These are phyloP conservation scores for Boeremia lycopersici DNA, from an alignment of 2,329 filamentous ascomycete genomes.

Conservation along the genomic window DNA sequence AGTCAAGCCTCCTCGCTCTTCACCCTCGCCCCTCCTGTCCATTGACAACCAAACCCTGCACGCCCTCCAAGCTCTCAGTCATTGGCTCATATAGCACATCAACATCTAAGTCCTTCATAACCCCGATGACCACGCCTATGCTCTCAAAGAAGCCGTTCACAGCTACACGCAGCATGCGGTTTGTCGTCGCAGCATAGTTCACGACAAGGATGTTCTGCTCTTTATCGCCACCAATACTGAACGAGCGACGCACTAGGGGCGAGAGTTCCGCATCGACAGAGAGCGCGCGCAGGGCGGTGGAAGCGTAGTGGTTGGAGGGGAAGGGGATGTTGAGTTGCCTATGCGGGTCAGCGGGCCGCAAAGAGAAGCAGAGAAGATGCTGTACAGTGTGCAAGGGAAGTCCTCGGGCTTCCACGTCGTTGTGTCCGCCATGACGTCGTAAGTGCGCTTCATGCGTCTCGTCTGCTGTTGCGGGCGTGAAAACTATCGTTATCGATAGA, in stretches of 20 bases:
- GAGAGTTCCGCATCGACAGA: conserved; percentile 90
- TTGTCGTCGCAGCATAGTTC: conserved; percentile 85
- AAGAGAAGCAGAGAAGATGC: neutral
- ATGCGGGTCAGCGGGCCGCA: neutral
- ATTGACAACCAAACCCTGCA: conserved; percentile 71
- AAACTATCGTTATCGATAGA: conserved; percentile 9
- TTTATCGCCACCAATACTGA: conserved; percentile 58
- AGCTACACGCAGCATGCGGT: conserved; percentile 93
- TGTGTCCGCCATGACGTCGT: conserved; percentile 21
- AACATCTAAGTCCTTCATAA: conserved; percentile 88
- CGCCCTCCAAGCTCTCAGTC: conserved; percentile 55
- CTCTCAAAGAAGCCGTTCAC: conserved; percentile 98
- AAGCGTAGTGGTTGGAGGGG: conserved; percentile 77
- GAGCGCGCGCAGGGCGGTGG: conserved; percentile 74
- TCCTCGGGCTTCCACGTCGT: conserved; percentile 25
- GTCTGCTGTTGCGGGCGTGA: neutral
- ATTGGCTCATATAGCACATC: conserved; percentile 69
- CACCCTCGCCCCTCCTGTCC: conserved; percentile 41
- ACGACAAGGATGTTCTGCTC: conserved; percentile 65
- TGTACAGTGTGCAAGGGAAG: conserved; percentile 51
- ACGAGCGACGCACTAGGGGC: conserved; percentile 74
- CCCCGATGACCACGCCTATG: conserved; percentile 78
- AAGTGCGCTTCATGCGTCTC: conserved; percentile 9
- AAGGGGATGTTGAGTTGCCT: conserved; percentile 81
- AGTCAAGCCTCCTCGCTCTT: neutral